phyloP scores from a whole-genome alignment of 2,329 filamentous ascomycete genomes.

The Epicoccum sorghinum region DNA sequence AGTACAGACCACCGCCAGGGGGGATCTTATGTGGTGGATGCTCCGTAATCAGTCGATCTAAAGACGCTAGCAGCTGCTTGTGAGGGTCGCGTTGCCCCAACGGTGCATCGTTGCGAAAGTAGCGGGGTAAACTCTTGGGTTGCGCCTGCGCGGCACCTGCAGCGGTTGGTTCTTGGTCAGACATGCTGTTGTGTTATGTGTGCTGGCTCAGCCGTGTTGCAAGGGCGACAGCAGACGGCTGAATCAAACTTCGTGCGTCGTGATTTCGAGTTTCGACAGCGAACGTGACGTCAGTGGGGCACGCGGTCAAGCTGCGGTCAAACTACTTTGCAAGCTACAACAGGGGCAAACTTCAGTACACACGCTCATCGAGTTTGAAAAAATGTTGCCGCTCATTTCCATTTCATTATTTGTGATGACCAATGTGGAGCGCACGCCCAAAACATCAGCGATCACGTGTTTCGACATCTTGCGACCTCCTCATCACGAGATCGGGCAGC shows the following conservation, averaged over 20 bases:
- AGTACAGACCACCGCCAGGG: constrained; percentile 57
- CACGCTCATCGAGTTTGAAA: too few relatives aligned
- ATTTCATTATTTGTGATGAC: too few relatives aligned
- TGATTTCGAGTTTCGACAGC: background rate
- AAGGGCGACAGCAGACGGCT: constrained; percentile 3
- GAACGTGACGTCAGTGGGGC: constrained; percentile 34
- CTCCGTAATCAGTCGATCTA: constrained; percentile 55
- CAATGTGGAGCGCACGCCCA: too few relatives aligned
- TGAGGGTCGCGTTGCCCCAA: constrained; percentile 51
- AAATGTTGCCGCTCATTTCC: too few relatives aligned
- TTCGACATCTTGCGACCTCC: too few relatives aligned
- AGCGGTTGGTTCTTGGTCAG: constrained; percentile 28
- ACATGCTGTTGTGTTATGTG: constrained; percentile 26
- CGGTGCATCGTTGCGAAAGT: constrained; percentile 50
- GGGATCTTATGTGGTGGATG: constrained; percentile 54
- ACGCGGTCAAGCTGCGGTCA: background rate
- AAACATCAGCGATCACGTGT: too few relatives aligned
- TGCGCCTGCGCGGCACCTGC: constrained; percentile 25
- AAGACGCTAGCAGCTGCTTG: constrained; percentile 58
- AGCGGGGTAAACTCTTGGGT: constrained; percentile 44
- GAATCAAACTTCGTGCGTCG: background rate
- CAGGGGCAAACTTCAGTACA: too few relatives aligned
- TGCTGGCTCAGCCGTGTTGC: background rate
- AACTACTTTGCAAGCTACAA: background rate
- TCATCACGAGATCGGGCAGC: too few relatives aligned